Conservation (phyloP, 495 filamentous ascomycete species). For the Talaromyces wortmannii region DNA sequence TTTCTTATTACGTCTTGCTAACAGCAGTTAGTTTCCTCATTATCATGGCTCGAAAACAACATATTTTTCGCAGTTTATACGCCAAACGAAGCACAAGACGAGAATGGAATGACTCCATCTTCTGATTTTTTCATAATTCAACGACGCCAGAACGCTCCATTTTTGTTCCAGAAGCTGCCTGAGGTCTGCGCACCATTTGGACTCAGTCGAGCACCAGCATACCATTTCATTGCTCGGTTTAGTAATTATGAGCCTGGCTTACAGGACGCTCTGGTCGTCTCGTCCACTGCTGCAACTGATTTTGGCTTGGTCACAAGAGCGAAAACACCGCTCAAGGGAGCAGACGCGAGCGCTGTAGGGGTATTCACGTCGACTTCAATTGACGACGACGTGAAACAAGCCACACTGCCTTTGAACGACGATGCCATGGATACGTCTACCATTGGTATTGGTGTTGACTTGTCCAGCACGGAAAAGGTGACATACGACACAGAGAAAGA, state of each 20-base stretch:
- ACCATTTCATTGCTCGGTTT: constrained; percentile 69
- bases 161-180: constrained; percentile 63
- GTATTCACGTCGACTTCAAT: constrained; percentile 69
- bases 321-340: constrained; percentile 50
- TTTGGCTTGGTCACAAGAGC: constrained; percentile 72
- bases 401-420: constrained; percentile 70
- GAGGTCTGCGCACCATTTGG: constrained; percentile 67
- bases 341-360: constrained; percentile 50
- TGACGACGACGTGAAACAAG: constrained; percentile 69
- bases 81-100: constrained; percentile 48
- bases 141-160: constrained; percentile 47
- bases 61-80: constrained; percentile 76
- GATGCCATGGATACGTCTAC: constrained; percentile 64
- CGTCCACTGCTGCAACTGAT: constrained; percentile 71
- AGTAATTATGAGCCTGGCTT: constrained; percentile 72
- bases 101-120: constrained; percentile 39
- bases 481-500: constrained; percentile 68
- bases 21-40: constrained; percentile 59
- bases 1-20: constrained; percentile 6
- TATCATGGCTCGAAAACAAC: constrained; percentile 85
- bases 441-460: constrained; percentile 75
- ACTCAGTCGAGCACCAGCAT: constrained; percentile 56
- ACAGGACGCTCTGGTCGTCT: constrained; percentile 70
- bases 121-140: constrained; percentile 73
- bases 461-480: constrained; percentile 75